A percentile compares a stretch with the other conserved stretches of the same genome.
These are phyloP conservation scores for Rhipidocladum racemiflorum DNA, from an alignment of 176 grass and related monocot genomes.

Conservation along the genomic window DNA sequence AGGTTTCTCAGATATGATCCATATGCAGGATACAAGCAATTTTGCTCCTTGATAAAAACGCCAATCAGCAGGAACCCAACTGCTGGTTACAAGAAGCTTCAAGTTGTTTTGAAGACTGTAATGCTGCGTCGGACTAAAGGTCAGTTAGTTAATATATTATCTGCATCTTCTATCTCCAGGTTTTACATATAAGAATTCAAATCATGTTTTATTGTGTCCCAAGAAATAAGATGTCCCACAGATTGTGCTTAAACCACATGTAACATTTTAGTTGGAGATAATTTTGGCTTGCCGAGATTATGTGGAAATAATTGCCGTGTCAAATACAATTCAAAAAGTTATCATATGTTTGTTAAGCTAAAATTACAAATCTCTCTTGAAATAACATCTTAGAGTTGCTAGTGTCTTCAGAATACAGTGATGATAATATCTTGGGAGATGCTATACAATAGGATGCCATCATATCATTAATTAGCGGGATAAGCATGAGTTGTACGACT, in stretches of 20 bases:
- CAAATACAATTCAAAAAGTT: neutral
- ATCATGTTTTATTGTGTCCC: neutral
- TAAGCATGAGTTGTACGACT: neutral
- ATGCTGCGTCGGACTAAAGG: slow-evolving; percentile 99
- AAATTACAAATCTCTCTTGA: neutral
- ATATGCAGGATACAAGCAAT: slow-evolving; percentile 68
- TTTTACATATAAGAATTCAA: slow-evolving; percentile 2
- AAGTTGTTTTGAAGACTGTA: slow-evolving; percentile 91
- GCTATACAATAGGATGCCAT: neutral
- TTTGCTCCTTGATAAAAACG: slow-evolving; percentile 78
- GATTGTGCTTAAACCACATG: neutral
- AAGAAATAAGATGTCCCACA: neutral
- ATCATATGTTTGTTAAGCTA: neutral
- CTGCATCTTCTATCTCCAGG: neutral
- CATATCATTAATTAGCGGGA: neutral
- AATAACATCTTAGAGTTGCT: slow-evolving; percentile 1
- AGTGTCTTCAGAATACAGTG: neutral
- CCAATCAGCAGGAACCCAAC: slow-evolving; percentile 76
- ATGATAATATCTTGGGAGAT: slow-evolving; percentile 17
- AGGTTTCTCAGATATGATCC: slow-evolving; percentile 95
- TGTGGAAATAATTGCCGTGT: neutral
- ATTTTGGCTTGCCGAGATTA: neutral
- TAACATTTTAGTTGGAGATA: neutral
- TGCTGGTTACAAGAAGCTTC: slow-evolving; percentile 90
- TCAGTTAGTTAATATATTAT: slow-evolving; percentile 28